These are phyloP conservation scores for Magnolia sinica DNA, from an alignment of 164 flowering plant genomes.

Conservation along the genomic window DNA sequence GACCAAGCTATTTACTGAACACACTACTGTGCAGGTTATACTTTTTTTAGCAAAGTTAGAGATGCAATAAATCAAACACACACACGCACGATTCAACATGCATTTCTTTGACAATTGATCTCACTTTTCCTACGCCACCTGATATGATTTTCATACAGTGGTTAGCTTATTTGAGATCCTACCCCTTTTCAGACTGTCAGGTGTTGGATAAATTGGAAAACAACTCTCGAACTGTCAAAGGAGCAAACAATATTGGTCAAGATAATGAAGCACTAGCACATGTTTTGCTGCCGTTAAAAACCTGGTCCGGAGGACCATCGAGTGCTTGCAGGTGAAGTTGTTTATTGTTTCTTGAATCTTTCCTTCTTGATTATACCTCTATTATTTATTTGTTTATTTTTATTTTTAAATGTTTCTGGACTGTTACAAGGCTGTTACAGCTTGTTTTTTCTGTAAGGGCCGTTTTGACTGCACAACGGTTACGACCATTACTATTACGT, in stretches of 20 bases:
- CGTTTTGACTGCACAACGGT: neutral
- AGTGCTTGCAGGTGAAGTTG: constrained; percentile 46
- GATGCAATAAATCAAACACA: neutral
- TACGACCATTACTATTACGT: too few relatives aligned
- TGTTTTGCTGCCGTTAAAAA: constrained; percentile 64
- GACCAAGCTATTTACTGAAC: neutral
- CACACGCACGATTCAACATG: neutral
- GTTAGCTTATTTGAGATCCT: neutral
- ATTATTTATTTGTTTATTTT: neutral
- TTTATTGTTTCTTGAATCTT: neutral
- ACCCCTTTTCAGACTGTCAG: constrained; percentile 51
- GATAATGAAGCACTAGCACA: constrained; percentile 64
- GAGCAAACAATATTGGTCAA: constrained; percentile 75
- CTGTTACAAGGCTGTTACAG: neutral
- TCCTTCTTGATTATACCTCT: neutral
- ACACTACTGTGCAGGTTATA: neutral
- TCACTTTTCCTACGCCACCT: neutral
- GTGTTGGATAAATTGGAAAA: constrained; percentile 68
- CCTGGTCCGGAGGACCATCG: constrained; percentile 41
- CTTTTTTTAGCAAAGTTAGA: neutral
- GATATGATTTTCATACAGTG: neutral
- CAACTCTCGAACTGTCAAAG: constrained; percentile 76
- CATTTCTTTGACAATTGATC: neutral
- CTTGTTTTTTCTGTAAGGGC: neutral
- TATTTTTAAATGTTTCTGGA: neutral